phyloP scores from a whole-genome alignment of 2,329 filamentous ascomycete genomes.

The Stachybotrys chlorohalonatus region DNA sequence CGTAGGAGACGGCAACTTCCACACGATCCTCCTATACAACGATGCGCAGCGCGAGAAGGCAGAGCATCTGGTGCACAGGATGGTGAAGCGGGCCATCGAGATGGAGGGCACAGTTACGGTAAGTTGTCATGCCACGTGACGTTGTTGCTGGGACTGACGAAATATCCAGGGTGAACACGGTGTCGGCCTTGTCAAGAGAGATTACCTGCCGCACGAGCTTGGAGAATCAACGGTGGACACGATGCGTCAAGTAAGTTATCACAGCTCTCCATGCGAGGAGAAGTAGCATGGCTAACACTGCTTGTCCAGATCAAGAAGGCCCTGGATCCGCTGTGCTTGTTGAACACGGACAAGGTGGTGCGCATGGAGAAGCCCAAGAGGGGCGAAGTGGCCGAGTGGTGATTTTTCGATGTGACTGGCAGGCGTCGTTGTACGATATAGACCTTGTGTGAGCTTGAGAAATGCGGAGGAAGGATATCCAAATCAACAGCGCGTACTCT shows the following conservation, averaged over 20 bases:
- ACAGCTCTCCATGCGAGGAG: not conserved
- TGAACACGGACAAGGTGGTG: constrained; percentile 63
- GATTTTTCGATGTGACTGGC: not conserved
- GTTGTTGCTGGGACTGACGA: constrained; percentile 3
- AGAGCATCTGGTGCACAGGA: constrained; percentile 65
- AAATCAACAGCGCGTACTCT: too few relatives aligned
- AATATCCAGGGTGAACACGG: constrained; percentile 62
- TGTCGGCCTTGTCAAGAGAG: constrained; percentile 74
- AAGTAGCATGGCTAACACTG: too few relatives aligned
- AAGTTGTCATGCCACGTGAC: constrained; percentile 10
- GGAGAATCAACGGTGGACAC: constrained; percentile 66
- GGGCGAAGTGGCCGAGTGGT: constrained; percentile 37
- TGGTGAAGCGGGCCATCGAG: constrained; percentile 80
- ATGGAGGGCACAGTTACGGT: constrained; percentile 76
- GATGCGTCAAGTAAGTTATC: constrained; percentile 62
- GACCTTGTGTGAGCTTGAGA: not conserved
- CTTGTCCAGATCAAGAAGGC: constrained; percentile 61
- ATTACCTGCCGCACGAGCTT: constrained; percentile 72
- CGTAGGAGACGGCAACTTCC: constrained; percentile 73
- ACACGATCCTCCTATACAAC: constrained; percentile 53
- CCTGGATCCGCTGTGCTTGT: constrained; percentile 64
- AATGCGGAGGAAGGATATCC: too few relatives aligned
- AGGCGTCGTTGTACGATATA: not conserved
- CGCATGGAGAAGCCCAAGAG: constrained; percentile 42
- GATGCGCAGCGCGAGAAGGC: constrained; percentile 58